Base-by-base conservation (phyloP, 2,329 filamentous ascomycete genomes). In the Pezicula neosporulosa region DNA sequence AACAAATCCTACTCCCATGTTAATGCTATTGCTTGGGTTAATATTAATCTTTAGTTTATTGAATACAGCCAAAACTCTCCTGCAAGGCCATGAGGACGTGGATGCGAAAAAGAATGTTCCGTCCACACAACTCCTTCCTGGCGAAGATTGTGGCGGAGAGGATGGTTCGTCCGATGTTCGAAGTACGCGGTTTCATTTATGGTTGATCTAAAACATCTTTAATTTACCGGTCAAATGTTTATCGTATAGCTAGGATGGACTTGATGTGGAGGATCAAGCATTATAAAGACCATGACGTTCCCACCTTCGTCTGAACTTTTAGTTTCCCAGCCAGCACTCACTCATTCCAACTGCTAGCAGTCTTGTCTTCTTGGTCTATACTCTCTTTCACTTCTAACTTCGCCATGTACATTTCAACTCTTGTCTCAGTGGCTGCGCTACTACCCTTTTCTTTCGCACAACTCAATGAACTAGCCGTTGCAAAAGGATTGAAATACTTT, bases 401-500 rank as follows among this genome's bases (percentile, higher is more conserved):
- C 47, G 35, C 28, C 13, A 47, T 50, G 42, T 41, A 36, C 50
- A 44, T 38, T 18, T 43, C 19, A n/a, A 42, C 24, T 13, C 41
- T 52, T 36, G 39, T 49, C 21, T 7, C 42, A 13, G 19, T 49
- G 33, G 49, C 51, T 38, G 47, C 50, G 27, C 37, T 58, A 24
- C 47, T 53, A 12, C 49, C 56, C 24, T 30, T 50, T 41, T 48
- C 36, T 13, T 47, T 51, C 36, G 55, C 51, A 8, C 57, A 58
- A 44, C 56, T 61, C 37, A 56, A 60, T 45, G 49, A 47, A 6
- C 73, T 82, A 41, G 81, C 82, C 47, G 72, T 76, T 52, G 73
- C 74, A 44, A 78, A 79, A 44, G 82, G 81, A 28, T 72, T 81
- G 52, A 66, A 75, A 54, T 77, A 81, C 59, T 81, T 82, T 38